Base-by-base conservation (phyloP, 148 eudicot genomes). In the Persicaria maculosa region DNA sequence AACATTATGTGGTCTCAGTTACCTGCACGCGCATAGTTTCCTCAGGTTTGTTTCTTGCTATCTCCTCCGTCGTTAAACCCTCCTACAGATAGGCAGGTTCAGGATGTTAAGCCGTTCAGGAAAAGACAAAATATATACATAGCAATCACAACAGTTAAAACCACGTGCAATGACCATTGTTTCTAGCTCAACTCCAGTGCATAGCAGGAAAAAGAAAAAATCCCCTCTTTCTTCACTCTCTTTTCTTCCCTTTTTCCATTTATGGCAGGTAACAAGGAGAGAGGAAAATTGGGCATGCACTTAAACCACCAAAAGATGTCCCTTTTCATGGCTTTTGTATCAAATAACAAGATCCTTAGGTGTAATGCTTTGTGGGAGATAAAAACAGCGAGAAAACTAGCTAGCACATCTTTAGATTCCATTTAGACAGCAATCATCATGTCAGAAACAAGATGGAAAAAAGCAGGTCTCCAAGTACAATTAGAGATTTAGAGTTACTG, bases 11-110 rank as follows among this genome's bases (percentile, higher is more conserved):
- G 44, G 44, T 62, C 9, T 62, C 44, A 15, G 3, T 36, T 48
- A 92, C 98, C 98, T 90, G 97, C 84, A 90, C 80, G 64, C 67
- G 83, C n/a, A 77, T 79, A 0, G 90, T 61, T 81, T 95, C 92
- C 79, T 95, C 96, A 20, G 97, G 98, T 79, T 95, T 82, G 80
- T 86, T 87, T 68, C 86, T 86, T 54, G 92, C 89, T 61, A 90
- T 84, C 80, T 95, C 98, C 79, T 95, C 97, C 40, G 86, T 79
- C 36, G 98, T 95, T 79, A 92, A 83, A 75, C 97, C 98, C 77
- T 88, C 93, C 98, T 94, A 84, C 36, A 73, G 6, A 31, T 14
- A 65, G 43, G 44, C 12, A 62, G 16, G 4, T 3, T 19, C 1
- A 20, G 20, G 7, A 17, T 20, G 55, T 52, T 52, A 52, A 15